Evolutionary conservation across 208 protist genomes (phyloP).

Genomic region (Trypanosoma caninum): DNA sequence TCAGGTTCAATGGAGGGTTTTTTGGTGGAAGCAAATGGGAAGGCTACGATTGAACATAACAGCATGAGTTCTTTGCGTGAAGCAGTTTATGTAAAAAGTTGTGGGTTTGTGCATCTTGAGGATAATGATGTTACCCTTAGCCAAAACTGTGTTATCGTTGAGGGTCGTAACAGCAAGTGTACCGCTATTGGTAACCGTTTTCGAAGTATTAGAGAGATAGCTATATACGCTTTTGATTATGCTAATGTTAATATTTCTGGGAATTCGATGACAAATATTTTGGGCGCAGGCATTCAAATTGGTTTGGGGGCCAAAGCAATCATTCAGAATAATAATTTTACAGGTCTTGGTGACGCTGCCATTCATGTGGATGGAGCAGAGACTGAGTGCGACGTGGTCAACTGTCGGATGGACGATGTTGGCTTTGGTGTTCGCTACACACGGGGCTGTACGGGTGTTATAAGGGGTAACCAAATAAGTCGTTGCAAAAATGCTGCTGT

Average conservation of each 20-base stretch:
- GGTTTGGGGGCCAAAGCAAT: conserved; percentile 6
- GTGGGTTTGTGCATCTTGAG: conserved; percentile 16
- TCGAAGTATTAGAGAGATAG: conserved; percentile 3
- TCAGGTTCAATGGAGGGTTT: conserved; percentile 19
- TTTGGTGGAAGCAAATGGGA: conserved; percentile 13
- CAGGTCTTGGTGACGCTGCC: conserved; percentile 16
- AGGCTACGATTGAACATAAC: conserved; percentile 21
- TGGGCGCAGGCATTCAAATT: conserved; percentile 17
- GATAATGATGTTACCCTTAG: conserved; percentile 27
- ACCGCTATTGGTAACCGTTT: conserved; percentile 21
- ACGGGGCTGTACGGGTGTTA: not conserved
- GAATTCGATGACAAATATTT: conserved; percentile 15
- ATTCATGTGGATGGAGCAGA: conserved; percentile 22
- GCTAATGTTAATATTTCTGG: conserved; percentile 4
- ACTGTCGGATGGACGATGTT: conserved; percentile 14
- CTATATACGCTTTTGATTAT: conserved; percentile 21
- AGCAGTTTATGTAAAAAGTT: conserved; percentile 25
- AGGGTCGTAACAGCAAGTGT: conserved; percentile 18
- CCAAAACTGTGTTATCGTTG: conserved; percentile 23
- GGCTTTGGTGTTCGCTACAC: conserved; percentile 17
- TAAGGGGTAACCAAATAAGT: conserved; percentile 18
- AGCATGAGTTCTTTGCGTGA: conserved; percentile 25
- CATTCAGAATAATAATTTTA: conserved; percentile 26
- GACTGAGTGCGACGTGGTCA: conserved; percentile 10
- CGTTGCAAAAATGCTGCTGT: conserved; percentile 13